Conservation (phyloP, 2,329 filamentous ascomycete genomes). For the Aspergillus latus region DNA sequence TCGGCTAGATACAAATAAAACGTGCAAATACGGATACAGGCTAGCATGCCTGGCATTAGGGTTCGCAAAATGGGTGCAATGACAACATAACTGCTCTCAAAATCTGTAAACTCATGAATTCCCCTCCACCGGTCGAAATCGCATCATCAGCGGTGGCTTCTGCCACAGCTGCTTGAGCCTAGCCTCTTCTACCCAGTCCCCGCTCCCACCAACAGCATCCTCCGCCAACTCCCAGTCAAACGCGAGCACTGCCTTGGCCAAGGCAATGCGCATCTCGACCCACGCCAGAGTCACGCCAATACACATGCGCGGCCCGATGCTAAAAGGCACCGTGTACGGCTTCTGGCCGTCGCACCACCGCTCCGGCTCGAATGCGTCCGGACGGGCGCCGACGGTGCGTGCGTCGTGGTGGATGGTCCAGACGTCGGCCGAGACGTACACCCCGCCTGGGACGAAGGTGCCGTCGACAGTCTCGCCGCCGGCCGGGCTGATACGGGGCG, state of each 20-base stretch:
- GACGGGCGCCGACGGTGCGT: background rate
- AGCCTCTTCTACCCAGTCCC: background rate
- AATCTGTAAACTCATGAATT: background rate
- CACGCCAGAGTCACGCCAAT: background rate
- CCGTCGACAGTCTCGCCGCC: constrained; percentile 10
- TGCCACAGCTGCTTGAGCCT: background rate
- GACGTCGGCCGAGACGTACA: background rate
- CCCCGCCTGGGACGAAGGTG: background rate
- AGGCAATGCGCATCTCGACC: constrained; percentile 1
- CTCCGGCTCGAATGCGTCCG: background rate
- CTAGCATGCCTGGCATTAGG: no score
- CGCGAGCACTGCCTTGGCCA: background rate
- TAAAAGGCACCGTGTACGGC: background rate
- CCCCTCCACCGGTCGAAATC: background rate
- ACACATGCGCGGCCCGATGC: constrained; percentile 2
- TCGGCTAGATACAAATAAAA: no score
- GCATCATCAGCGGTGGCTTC: background rate
- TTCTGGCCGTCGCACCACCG: background rate
- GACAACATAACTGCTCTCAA: no score
- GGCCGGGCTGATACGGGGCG: constrained; percentile 4
- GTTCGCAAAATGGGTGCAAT: no score
- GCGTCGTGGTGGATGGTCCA: background rate
- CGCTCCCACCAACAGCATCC: background rate
- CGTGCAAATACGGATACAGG: no score
- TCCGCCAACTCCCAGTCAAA: background rate